Evolutionary conservation across 192 early-diverging fungal genomes (phyloP).

Genomic region (Entophlyctis helioformis): DNA sequence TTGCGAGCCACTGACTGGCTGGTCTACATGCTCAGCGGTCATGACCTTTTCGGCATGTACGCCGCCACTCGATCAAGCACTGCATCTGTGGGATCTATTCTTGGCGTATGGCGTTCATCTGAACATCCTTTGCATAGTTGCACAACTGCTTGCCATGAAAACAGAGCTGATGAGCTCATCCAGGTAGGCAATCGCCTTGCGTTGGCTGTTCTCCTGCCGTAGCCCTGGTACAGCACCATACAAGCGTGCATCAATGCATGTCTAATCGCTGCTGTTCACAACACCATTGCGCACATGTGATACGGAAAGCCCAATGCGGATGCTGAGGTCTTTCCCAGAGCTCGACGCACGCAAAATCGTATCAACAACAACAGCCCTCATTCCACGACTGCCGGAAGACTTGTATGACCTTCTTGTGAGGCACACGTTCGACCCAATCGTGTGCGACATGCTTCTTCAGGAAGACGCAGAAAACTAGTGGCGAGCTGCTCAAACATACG

Average conservation of each 20-base stretch:
- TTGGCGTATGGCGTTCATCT: conserved; percentile 86
- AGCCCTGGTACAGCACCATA: background rate
- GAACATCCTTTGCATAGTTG: conserved; percentile 81
- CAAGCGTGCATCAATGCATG: background rate
- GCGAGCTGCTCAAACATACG: too few species aligned
- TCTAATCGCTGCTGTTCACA: background rate
- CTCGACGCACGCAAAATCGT: conserved; percentile 53
- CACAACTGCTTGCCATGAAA: conserved; percentile 67
- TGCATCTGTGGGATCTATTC: conserved; percentile 87
- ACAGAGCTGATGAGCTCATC: conserved; percentile 56
- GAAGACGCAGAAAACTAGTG: too few species aligned
- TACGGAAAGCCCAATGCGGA: background rate
- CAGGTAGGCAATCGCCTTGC: conserved; percentile 28
- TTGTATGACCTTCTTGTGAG: conserved; percentile 64
- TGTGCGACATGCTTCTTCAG: too few species aligned
- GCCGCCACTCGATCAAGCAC: conserved; percentile 70
- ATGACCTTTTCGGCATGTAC: conserved; percentile 85
- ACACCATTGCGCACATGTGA: background rate
- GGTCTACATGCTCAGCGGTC: conserved; percentile 38
- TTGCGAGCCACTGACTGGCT: too few species aligned
- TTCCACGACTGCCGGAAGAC: conserved; percentile 50
- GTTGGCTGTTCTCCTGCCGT: background rate
- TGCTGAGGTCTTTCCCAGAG: conserved; percentile 54
- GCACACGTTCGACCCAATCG: conserved; percentile 60
- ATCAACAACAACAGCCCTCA: conserved; percentile 33